phyloP scores from a whole-genome alignment of 495 filamentous ascomycete species.

The Penicillium steckii region DNA sequence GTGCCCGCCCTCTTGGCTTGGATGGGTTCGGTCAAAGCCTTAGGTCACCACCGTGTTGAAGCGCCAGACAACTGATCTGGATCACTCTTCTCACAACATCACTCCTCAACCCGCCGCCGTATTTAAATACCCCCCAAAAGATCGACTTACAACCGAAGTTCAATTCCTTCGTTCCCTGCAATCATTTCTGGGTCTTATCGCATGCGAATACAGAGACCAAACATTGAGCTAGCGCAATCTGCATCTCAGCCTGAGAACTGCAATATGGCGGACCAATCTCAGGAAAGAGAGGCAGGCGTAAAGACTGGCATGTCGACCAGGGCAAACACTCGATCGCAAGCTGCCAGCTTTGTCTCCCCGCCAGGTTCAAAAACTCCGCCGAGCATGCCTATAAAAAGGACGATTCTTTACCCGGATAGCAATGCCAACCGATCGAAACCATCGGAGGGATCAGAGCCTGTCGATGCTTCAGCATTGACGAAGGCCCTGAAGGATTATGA shows the following conservation, averaged over 20 bases:
- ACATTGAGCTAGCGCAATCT: slow-evolving; percentile 6
- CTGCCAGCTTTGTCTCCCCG: slow-evolving; percentile 37
- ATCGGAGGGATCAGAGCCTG: slow-evolving; percentile 49
- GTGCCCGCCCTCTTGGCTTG: not conserved
- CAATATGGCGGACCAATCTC: slow-evolving; percentile 26
- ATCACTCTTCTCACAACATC: not conserved
- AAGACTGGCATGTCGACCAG: slow-evolving; percentile 8
- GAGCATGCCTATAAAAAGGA: slow-evolving; percentile 40
- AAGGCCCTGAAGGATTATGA: slow-evolving; percentile 65
- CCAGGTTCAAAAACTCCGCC: slow-evolving; percentile 47
- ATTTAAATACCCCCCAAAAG: not conserved
- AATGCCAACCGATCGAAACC: slow-evolving; percentile 23
- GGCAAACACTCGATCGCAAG: slow-evolving; percentile 12
- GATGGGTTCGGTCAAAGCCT: not conserved
- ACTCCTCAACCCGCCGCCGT: not conserved
- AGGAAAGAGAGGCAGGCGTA: slow-evolving; percentile 12
- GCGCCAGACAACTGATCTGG: slow-evolving; percentile 6
- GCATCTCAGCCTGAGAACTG: slow-evolving; percentile 14
- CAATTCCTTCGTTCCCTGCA: not conserved
- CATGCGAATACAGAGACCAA: slow-evolving; percentile 9
- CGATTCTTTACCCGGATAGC: slow-evolving; percentile 38
- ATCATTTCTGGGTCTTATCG: not conserved
- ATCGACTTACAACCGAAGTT: not conserved
- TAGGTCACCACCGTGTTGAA: slow-evolving; percentile 4
- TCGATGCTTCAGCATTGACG: slow-evolving; percentile 60